A percentile compares a stretch with the other conserved stretches of the same genome.
Conservation (phyloP, 805 yeast species). For the Myxozyma sirexii region DNA sequence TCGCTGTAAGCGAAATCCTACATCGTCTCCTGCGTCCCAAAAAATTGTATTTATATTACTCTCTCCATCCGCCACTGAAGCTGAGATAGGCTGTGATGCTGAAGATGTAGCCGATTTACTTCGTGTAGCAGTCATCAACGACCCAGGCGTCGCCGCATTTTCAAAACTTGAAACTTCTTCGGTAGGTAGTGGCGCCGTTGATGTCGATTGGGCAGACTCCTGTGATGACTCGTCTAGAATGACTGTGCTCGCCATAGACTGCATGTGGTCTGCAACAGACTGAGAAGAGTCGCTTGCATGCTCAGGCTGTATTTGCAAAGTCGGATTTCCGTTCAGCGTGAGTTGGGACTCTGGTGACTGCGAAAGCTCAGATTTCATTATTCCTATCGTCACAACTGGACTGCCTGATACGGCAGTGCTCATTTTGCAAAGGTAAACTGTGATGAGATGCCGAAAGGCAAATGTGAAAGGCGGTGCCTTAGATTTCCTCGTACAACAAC, state of each 20-base stretch:
- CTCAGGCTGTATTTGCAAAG: background rate
- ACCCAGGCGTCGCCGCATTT: background rate
- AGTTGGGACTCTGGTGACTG: background rate
- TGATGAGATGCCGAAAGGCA: background rate
- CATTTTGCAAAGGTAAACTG: background rate
- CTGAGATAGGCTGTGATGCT: background rate
- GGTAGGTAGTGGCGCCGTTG: background rate
- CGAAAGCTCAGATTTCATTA: background rate
- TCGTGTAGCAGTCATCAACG: background rate
- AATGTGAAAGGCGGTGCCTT: background rate
- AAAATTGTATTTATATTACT: background rate
- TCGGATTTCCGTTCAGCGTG: background rate
- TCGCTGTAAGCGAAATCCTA: background rate
- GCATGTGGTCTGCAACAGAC: background rate
- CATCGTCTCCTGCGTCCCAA: conserved; percentile 8
- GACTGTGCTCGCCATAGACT: conserved; percentile 1
- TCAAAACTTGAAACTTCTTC: background rate
- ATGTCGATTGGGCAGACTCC: background rate
- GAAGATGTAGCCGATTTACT: conserved; percentile 4
- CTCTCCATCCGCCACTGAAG: background rate
- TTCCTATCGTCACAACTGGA: background rate
- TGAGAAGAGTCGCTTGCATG: background rate
- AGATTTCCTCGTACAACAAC: background rate
- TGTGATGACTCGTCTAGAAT: conserved; percentile 6
- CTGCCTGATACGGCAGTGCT: background rate